phyloP scores from a whole-genome alignment of 1,284 basidiomycete species.

The Cutaneotrichosporon dermatis region DNA sequence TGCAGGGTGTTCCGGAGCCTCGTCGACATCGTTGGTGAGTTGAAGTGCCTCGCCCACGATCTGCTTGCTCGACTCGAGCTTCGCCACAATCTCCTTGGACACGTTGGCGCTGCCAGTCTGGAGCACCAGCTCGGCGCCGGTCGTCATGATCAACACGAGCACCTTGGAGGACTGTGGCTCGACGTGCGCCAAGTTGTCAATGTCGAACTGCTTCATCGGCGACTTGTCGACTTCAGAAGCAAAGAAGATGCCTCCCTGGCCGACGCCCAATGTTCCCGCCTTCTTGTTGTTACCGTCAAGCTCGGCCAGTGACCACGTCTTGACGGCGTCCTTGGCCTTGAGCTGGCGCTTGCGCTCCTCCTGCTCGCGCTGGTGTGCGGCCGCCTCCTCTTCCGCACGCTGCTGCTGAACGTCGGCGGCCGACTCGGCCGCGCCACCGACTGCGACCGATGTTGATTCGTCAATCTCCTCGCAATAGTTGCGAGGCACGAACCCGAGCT shows the following conservation, averaged over 20 bases:
- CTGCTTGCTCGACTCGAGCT: constrained; percentile 68
- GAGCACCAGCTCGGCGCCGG: constrained; percentile 60
- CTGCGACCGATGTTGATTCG: constrained; percentile 25
- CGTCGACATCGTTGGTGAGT: constrained; percentile 25
- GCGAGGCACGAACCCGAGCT: constrained; percentile 81
- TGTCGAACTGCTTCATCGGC: constrained; percentile 87
- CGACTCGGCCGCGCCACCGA: constrained; percentile 40
- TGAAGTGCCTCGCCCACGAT: constrained; percentile 44
- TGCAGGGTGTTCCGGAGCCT: constrained; percentile 5
- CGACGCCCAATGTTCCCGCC: constrained; percentile 89
- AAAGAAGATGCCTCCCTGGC: constrained; percentile 89
- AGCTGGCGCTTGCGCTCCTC: constrained; percentile 52
- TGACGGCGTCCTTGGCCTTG: constrained; percentile 57
- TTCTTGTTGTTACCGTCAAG: constrained; percentile 97
- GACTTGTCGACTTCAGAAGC: constrained; percentile 95
- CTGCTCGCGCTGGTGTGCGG: constrained; percentile 36
- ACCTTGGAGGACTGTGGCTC: constrained; percentile 68
- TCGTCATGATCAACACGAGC: constrained; percentile 63
- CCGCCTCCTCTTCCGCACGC: constrained; percentile 43
- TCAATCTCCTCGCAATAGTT: constrained; percentile 75
- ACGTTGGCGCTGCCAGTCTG: constrained; percentile 72
- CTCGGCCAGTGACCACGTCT: constrained; percentile 83
- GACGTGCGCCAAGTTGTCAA: constrained; percentile 64
- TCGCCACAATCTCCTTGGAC: constrained; percentile 72
- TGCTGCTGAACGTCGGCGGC: constrained; percentile 39